phyloP scores from a whole-genome alignment of 2,329 filamentous ascomycete species.

The Celoporthe dispersa region DNA sequence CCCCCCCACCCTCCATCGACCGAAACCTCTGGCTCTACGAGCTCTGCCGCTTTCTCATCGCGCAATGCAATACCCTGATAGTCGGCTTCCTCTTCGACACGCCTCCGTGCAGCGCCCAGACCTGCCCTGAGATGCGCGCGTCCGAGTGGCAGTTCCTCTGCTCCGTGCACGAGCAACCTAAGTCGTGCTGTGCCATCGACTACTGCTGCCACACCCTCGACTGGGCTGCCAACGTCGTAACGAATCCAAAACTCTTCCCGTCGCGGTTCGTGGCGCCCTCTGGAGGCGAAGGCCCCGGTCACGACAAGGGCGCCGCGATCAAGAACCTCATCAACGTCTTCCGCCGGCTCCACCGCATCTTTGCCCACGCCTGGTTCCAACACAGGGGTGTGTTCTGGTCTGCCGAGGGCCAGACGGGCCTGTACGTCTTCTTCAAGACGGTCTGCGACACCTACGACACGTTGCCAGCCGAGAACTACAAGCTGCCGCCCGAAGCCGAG shows the following conservation, averaged over 20 bases:
- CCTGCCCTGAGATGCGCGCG: constrained; percentile 97
- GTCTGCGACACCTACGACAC: constrained; percentile 92
- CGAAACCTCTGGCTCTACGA: constrained; percentile 96
- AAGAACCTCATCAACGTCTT: constrained; percentile 96
- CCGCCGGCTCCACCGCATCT: constrained; percentile 90
- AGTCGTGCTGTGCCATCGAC: constrained; percentile 96
- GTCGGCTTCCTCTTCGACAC: constrained; percentile 90
- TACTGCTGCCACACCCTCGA: constrained; percentile 99
- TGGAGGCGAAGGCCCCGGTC: constrained; percentile 63
- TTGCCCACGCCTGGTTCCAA: constrained; percentile 98
- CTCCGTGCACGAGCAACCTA: constrained; percentile 94
- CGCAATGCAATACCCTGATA: constrained; percentile 91
- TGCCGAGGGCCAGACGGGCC: constrained; percentile 84
- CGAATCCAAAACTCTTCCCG: constrained; percentile 93
- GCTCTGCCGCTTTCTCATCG: constrained; percentile 92
- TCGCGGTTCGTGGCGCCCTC: constrained; percentile 69
- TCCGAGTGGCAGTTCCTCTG: constrained; percentile 99
- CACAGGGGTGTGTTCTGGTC: constrained; percentile 95
- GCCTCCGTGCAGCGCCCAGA: constrained; percentile 84
- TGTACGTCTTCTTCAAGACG: constrained; percentile 96
- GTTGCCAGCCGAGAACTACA: constrained; percentile 93
- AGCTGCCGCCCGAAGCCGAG: constrained; percentile 90
- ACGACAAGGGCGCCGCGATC: constrained; percentile 67
- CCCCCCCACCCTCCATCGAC: constrained; percentile 81
- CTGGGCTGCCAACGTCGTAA: constrained; percentile 94